phyloP scores from a whole-genome alignment of 306 rosid species.

The Carpinus fangiana region DNA sequence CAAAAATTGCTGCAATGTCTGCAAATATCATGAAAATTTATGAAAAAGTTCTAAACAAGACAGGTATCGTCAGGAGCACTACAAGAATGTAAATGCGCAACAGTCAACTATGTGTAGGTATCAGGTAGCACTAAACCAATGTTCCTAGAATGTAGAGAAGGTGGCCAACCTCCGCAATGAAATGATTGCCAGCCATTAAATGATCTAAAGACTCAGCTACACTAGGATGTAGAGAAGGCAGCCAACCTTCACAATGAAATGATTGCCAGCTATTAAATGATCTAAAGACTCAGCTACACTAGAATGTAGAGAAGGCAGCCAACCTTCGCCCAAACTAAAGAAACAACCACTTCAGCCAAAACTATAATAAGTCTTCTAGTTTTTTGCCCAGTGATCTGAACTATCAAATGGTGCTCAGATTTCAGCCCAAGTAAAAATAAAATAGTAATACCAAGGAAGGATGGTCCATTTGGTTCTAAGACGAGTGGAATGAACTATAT shows the following conservation, averaged over 20 bases:
- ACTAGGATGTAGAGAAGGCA: too few relatives aligned
- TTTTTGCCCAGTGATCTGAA: neutral
- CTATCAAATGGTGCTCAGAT: neutral
- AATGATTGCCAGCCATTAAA: neutral
- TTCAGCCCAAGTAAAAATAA: neutral
- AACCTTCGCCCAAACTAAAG: too few relatives aligned
- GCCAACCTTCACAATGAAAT: neutral
- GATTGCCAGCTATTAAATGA: neutral
- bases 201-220: neutral
- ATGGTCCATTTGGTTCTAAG: neutral
- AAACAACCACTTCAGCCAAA: neutral
- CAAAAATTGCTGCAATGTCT: slow-evolving; percentile 66
- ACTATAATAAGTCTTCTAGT: neutral
- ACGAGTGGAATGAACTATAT: neutral
- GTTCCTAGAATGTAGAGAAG: neutral
- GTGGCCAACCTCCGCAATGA: neutral
- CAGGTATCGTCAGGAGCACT: neutral
- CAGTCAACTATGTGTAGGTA: neutral
- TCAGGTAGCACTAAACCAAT: neutral
- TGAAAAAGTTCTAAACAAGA: slow-evolving; percentile 6
- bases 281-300: neutral
- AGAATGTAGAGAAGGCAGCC: too few relatives aligned
- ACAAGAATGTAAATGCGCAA: neutral
- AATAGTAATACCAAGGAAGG: neutral
- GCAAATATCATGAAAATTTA: slow-evolving; percentile 23